These are phyloP conservation scores for Coleophoma eucalyptorum DNA, from an alignment of 2,329 filamentous ascomycete species.

Conservation along the genomic window DNA sequence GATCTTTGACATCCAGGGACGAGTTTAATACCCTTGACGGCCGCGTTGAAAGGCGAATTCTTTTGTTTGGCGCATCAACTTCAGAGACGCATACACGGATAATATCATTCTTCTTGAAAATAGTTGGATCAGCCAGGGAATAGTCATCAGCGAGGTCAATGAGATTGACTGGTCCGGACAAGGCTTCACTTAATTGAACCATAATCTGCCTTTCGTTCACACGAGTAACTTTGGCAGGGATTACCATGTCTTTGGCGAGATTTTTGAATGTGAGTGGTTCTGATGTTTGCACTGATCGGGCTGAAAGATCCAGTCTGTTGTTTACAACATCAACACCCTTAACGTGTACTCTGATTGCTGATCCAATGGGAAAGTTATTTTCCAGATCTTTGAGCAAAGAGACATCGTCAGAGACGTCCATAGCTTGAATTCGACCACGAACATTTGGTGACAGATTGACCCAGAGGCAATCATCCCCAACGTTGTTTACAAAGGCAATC, in stretches of 20 bases:
- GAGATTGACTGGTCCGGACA: constrained; percentile 77
- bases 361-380: constrained; percentile 84
- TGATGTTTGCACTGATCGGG: constrained; percentile 55
- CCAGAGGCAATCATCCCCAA: constrained; percentile 77
- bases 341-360: constrained; percentile 77
- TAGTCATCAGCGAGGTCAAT: constrained; percentile 87
- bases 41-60: constrained; percentile 73
- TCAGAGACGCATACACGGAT: constrained; percentile 82
- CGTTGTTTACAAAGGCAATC: constrained; percentile 88
- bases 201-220: constrained; percentile 78
- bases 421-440: constrained; percentile 74
- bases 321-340: constrained; percentile 68
- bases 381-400: constrained; percentile 72
- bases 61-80: constrained; percentile 81
- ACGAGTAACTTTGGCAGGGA: constrained; percentile 82
- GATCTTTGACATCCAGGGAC: constrained; percentile 73
- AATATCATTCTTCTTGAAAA: constrained; percentile 79
- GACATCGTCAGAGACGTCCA: constrained; percentile 85
- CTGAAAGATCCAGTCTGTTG: constrained; percentile 80
- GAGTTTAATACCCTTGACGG: constrained; percentile 90
- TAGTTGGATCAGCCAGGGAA: constrained; percentile 69
- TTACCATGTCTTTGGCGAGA: constrained; percentile 73
- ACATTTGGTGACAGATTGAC: constrained; percentile 86
- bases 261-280: constrained; percentile 63
- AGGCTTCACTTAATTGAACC: constrained; percentile 76